Percentiles rank a stretch among this genome's conserved stretches.
phyloP scores from a whole-genome alignment of 2,329 filamentous ascomycete species.

The Fonsecaea nubica region DNA sequence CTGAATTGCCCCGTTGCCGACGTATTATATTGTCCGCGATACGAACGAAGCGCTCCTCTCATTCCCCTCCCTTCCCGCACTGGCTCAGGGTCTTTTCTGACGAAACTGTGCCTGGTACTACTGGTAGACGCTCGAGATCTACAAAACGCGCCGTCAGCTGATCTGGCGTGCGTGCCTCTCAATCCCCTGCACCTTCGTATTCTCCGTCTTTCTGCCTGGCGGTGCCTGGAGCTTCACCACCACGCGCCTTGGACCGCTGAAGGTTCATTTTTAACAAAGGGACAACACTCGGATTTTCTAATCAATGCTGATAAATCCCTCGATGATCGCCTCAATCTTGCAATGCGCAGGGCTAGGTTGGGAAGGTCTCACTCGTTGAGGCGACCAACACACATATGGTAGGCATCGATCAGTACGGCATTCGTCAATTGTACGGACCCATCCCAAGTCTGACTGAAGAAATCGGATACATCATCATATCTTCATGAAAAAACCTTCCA shows the following conservation, averaged over 20 bases:
- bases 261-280: neutral
- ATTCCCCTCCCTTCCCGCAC: neutral
- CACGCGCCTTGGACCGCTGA: neutral
- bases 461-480: neutral
- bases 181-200: neutral
- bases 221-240: slow-evolving; percentile 11
- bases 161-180: slow-evolving; percentile 25
- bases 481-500: neutral
- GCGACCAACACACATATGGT: neutral
- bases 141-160: slow-evolving; percentile 26
- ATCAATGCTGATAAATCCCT: slow-evolving; percentile 20
- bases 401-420: neutral
- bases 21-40: slow-evolving; percentile 3
- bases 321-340: neutral
- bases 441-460: neutral
- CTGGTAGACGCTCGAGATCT: neutral
- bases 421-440: neutral
- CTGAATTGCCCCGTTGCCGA: slow-evolving; percentile 18
- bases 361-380: too few species aligned
- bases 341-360: too few species aligned
- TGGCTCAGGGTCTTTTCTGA: neutral
- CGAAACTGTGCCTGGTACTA: neutral
- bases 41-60: neutral
- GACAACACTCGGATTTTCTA: neutral
- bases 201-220: slow-evolving; percentile 24